Conservation (phyloP, 257 asterid genomes). For the Coffea eugenioides region DNA sequence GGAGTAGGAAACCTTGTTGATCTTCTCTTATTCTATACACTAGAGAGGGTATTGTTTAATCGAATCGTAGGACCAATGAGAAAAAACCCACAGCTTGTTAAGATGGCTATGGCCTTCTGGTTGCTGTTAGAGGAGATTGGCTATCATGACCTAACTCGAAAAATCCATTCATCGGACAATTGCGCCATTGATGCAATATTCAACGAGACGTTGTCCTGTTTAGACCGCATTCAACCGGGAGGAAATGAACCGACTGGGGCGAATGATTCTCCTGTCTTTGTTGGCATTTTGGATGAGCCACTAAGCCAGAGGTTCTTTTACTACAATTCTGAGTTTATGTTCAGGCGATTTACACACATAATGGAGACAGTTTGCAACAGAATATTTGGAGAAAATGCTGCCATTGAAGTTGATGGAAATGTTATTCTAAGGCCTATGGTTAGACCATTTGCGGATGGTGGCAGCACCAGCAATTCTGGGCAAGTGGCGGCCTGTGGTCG, state of each 20-base stretch:
- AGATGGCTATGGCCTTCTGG: slow-evolving; percentile 24
- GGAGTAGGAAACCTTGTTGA: slow-evolving; percentile 10
- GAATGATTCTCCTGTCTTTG: background rate
- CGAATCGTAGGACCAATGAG: slow-evolving; percentile 19
- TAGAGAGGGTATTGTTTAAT: slow-evolving; percentile 15
- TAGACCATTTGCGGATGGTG: background rate
- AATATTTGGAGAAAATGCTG: slow-evolving; percentile 19
- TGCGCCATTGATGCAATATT: slow-evolving; percentile 8
- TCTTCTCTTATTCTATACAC: slow-evolving; percentile 20
- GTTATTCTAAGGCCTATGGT: background rate
- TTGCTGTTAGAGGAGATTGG: slow-evolving; percentile 19
- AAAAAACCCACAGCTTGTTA: slow-evolving; percentile 10
- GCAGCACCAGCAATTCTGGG: background rate
- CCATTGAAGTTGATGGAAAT: slow-evolving; percentile 11
- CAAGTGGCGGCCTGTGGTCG: background rate
- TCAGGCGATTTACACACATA: slow-evolving; percentile 10
- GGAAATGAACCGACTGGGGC: background rate
- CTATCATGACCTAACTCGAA: slow-evolving; percentile 17
- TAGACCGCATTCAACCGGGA: slow-evolving; percentile 6
- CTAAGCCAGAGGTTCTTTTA: slow-evolving; percentile 10
- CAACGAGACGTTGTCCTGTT: slow-evolving; percentile 11
- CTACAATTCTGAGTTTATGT: slow-evolving; percentile 20
- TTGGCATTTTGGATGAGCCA: slow-evolving; percentile 10
- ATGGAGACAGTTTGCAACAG: slow-evolving; percentile 18
- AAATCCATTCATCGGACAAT: slow-evolving; percentile 10